Evolutionary conservation across 352 stramenopile species (phyloP), one percentile per base, ranked within the genome.

Genomic region (Pythium dissimile): DNA sequence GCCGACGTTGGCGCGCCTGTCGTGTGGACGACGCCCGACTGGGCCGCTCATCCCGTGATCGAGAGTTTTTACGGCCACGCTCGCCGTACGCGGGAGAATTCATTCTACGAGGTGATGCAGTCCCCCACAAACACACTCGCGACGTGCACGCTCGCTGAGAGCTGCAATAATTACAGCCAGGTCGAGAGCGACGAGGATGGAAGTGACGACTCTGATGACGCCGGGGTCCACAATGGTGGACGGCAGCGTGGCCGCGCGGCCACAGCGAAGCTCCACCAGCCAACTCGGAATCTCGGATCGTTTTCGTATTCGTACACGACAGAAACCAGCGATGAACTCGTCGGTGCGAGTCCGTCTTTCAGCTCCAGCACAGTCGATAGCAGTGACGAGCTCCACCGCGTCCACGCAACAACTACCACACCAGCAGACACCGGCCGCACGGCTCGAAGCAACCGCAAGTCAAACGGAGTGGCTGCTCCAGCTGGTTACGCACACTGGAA

Each of bases 21-120:
- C 2, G 83, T 94, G 16, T 92, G 84, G 84, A 77, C 81, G 54
- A 69, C 71, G 8, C 77, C 82, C 2, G 78, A 90, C 56, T 94
- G 84, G 84, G 63, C 71, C 1, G 50, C 75, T 45, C 73, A 94
- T 52, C 84, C 84, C 5, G 70, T 94, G 30, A 86, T 92, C 39
- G 82, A 92, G 59, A 85, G 77, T 54, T 94, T 84, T 55, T 92
- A 94, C 62, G 80, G 79, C 42, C 66, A 77, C 34, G 52, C 73
- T 16, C 61, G 62, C 9, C 69, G 69, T 27, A 49, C 67, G 23
- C 73, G 82, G 42, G 69, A 72, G 18, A 89, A 77, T 59, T 92
- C 80, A n/a, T 92, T 90, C 54, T 79, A 84, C 47, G 84, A 94
- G 42, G 79, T 91, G 11, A 90, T 94, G 77, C 80, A 75, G 45